phyloP scores from a whole-genome alignment of 2,329 filamentous ascomycete genomes.

The Botrytis hyacinthi region DNA sequence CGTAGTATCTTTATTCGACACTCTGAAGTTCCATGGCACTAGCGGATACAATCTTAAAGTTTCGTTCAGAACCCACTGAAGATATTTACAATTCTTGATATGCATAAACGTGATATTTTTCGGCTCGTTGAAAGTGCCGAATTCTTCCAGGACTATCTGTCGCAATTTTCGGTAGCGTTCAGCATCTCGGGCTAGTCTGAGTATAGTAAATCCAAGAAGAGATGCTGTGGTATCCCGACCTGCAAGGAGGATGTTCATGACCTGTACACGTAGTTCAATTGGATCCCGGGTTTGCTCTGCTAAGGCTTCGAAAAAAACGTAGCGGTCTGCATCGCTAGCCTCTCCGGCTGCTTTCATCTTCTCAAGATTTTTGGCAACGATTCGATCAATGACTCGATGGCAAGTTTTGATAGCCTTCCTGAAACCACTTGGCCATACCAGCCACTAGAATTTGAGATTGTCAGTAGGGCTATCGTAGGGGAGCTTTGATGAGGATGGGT shows the following conservation, averaged over 20 bases:
- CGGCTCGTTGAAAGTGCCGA: constrained; percentile 38
- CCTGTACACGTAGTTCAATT: constrained; percentile 49
- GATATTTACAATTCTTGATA: constrained; percentile 35
- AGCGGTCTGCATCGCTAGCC: constrained; percentile 32
- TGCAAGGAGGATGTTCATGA: constrained; percentile 54
- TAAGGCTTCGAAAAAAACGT: constrained; percentile 56
- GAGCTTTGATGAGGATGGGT: no score
- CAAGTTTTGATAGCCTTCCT: constrained; percentile 30
- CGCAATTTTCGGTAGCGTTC: constrained; percentile 46
- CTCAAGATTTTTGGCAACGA: constrained; percentile 43
- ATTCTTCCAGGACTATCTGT: constrained; percentile 41
- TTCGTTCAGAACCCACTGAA: constrained; percentile 37
- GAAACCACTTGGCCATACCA: constrained; percentile 38
- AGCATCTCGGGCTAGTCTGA: constrained; percentile 39
- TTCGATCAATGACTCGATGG: constrained; percentile 49
- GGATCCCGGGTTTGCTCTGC: constrained; percentile 47
- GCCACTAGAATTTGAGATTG: constrained; percentile 29
- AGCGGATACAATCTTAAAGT: constrained; percentile 53
- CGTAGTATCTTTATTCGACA: constrained; percentile 36
- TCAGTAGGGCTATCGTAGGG: constrained; percentile 12
- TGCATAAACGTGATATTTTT: constrained; percentile 32
- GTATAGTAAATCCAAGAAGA: constrained; percentile 42
- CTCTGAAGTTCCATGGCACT: constrained; percentile 53
- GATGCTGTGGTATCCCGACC: constrained; percentile 58
- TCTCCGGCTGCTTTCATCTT: constrained; percentile 29